Evolutionary conservation across 1,284 basidiomycete genomes (phyloP).

Genomic region (Marasmius tenuissimus): DNA sequence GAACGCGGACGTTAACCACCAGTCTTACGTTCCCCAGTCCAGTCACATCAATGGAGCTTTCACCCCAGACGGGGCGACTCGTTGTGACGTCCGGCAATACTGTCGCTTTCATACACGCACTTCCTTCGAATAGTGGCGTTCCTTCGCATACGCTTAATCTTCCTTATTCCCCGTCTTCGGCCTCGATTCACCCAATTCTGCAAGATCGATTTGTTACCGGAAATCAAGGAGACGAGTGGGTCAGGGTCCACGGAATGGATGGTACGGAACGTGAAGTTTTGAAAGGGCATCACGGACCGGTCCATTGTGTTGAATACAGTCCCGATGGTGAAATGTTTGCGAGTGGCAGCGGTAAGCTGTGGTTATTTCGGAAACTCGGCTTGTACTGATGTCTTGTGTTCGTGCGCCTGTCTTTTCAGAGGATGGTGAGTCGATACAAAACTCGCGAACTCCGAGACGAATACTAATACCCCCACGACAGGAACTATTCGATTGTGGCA

Average conservation of each 20-base stretch:
- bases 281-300: constrained; percentile 98
- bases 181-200: constrained; percentile 86
- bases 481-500: constrained; percentile 97
- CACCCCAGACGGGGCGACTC: constrained; percentile 80
- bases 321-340: constrained; percentile 99
- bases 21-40: constrained; percentile 76
- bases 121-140: constrained; percentile 48
- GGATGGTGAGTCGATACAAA: constrained; percentile 56
- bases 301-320: constrained; percentile 91
- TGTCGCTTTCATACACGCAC: constrained; percentile 82
- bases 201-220: constrained; percentile 94
- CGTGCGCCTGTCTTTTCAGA: constrained; percentile 38
- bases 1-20: constrained; percentile 72
- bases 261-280: constrained; percentile 89
- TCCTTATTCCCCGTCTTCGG: constrained; percentile 85
- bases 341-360: constrained; percentile 83
- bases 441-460: not conserved
- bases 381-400: constrained; percentile 14
- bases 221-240: constrained; percentile 92
- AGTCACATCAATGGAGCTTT: constrained; percentile 93
- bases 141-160: constrained; percentile 70
- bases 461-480: constrained; percentile 22
- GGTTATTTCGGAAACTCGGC: constrained; percentile 1
- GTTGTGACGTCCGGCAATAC: constrained; percentile 91
- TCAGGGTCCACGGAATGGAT: constrained; percentile 89